phyloP scores from a whole-genome alignment of 495 filamentous ascomycete species.

The Usnea hakonensis region DNA sequence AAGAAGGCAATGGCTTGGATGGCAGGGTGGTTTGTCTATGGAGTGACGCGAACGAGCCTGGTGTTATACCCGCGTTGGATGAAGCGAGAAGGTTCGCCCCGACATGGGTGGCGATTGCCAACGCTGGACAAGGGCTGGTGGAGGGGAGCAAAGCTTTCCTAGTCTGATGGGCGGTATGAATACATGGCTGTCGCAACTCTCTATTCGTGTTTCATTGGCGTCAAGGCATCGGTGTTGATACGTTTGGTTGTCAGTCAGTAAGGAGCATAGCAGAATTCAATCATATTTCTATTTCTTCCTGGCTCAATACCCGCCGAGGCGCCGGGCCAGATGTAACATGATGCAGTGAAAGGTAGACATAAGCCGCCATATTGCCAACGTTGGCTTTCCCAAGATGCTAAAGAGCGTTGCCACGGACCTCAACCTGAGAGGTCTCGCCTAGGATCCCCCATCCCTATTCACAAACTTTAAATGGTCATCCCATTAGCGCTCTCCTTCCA shows the following conservation, averaged over 20 bases:
- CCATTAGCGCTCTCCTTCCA: background rate
- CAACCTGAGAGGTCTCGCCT: background rate
- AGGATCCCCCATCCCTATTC: background rate
- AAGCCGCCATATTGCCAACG: background rate
- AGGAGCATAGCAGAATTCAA: background rate
- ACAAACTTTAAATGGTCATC: background rate
- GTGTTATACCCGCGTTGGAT: conserved; percentile 75
- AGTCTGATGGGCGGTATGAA: conserved; percentile 28
- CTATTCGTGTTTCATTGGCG: background rate
- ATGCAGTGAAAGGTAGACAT: background rate
- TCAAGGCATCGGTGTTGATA: background rate
- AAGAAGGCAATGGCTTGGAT: conserved; percentile 42
- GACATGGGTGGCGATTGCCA: conserved; percentile 67
- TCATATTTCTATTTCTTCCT: background rate
- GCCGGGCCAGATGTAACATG: background rate
- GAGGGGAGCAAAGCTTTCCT: conserved; percentile 60
- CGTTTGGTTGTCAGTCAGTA: background rate
- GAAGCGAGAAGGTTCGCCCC: conserved; percentile 71
- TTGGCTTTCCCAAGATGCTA: background rate
- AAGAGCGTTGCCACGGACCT: background rate
- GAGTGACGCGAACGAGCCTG: conserved; percentile 70
- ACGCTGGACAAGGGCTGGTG: conserved; percentile 70
- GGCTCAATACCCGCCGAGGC: background rate
- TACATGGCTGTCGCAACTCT: background rate
- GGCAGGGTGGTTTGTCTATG: conserved; percentile 76